phyloP scores from a whole-genome alignment of 2,329 filamentous ascomycete species.

The Sporothrix euskadiensis region DNA sequence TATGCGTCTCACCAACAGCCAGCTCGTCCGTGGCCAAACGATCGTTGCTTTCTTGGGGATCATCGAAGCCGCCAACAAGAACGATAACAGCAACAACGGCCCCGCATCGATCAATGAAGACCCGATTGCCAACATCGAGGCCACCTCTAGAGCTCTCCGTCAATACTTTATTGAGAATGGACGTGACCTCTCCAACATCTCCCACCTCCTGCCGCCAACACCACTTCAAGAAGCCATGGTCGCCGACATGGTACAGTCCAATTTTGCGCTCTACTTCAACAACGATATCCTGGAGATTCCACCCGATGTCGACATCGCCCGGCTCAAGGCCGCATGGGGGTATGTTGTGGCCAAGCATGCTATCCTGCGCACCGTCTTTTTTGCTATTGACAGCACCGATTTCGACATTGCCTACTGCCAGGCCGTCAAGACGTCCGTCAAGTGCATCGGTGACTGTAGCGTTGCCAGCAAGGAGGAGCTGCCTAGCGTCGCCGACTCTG shows the following conservation, averaged over 20 bases:
- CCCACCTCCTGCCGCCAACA: conserved; percentile 70
- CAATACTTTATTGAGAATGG: conserved; percentile 42
- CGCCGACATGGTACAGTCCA: conserved; percentile 74
- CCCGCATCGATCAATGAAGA: background rate
- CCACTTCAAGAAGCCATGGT: conserved; percentile 86
- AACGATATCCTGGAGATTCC: conserved; percentile 71
- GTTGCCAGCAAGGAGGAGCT: conserved; percentile 41
- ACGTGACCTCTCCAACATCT: conserved; percentile 46
- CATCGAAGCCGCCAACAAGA: conserved; percentile 11
- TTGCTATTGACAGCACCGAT: conserved; percentile 61
- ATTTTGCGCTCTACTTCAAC: conserved; percentile 79
- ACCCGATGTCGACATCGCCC: conserved; percentile 53
- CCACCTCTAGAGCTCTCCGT: conserved; percentile 39
- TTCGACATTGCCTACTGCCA: conserved; percentile 56
- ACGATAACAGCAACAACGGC: background rate
- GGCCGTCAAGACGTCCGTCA: conserved; percentile 40
- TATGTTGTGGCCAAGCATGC: conserved; percentile 61
- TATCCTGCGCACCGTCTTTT: conserved; percentile 74
- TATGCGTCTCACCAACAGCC: conserved; percentile 67
- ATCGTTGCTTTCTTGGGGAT: conserved; percentile 60
- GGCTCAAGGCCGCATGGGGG: conserved; percentile 62
- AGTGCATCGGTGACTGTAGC: conserved; percentile 33
- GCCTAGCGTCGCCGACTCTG: conserved; percentile 41
- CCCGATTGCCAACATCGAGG: background rate
- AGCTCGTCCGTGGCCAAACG: conserved; percentile 72